A percentile compares a stretch with the other conserved stretches of the same genome.
Evolutionary conservation across 2,329 filamentous ascomycete genomes (phyloP).

Genomic region (Colletotrichum ledebouriae): DNA sequence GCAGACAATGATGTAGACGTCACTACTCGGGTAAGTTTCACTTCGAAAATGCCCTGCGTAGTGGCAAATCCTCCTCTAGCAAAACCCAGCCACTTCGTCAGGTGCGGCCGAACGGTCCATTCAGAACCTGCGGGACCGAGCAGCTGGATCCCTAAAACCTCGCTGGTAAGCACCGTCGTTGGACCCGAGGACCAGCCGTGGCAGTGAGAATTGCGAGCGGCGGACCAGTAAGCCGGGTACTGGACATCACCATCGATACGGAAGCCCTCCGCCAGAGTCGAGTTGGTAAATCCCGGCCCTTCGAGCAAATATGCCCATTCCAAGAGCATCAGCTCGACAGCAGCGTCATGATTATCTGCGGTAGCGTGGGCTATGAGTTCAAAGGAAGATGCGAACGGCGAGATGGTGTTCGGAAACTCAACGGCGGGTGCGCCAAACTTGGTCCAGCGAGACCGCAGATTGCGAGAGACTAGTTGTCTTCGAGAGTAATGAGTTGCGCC

Average conservation of each 20-base stretch:
- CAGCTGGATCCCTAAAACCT: conserved; percentile 50
- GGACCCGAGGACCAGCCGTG: conserved; percentile 55
- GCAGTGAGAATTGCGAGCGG: conserved; percentile 51
- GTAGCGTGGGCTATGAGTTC: conserved; percentile 55
- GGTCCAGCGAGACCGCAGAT: conserved; percentile 57
- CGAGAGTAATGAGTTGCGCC: conserved; percentile 44
- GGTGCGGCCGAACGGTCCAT: conserved; percentile 47
- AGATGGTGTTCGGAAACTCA: conserved; percentile 53
- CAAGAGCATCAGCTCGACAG: conserved; percentile 57
- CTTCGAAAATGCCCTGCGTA: conserved; percentile 50
- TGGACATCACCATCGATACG: conserved; percentile 52
- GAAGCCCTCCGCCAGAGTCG: conserved; percentile 58
- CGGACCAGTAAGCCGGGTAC: conserved; percentile 50
- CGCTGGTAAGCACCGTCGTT: conserved; percentile 49
- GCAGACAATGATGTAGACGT: conserved; percentile 28
- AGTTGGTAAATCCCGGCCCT: conserved; percentile 56
- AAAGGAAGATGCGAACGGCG: conserved; percentile 52
- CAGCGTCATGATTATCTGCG: conserved; percentile 52
- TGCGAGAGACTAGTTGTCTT: conserved; percentile 48
- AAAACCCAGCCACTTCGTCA: conserved; percentile 52
- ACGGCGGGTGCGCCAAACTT: conserved; percentile 61
- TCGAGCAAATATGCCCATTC: conserved; percentile 57
- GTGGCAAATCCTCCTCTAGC: conserved; percentile 55
- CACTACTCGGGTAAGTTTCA: conserved; percentile 46
- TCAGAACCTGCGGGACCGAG: conserved; percentile 45